These are phyloP conservation scores for Colletotrichum sp. DNA, from an alignment of 2,329 filamentous ascomycete species.

Conservation along the genomic window DNA sequence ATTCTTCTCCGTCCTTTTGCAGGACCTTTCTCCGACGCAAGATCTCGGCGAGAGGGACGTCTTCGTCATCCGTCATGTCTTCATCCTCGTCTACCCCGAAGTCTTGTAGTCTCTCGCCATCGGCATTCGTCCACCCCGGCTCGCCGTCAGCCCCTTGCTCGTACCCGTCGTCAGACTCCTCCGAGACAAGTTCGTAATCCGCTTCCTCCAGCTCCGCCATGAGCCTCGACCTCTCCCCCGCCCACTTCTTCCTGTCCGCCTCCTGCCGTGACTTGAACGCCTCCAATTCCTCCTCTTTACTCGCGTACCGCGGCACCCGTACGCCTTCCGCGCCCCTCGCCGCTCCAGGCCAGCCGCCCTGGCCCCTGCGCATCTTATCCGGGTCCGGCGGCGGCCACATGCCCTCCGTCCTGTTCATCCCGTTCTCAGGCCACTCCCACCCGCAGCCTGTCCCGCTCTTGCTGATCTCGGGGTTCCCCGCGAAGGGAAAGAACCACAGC, in stretches of 20 bases:
- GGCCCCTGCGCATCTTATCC: conserved; percentile 57
- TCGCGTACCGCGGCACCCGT: conserved; percentile 37
- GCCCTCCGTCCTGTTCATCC: conserved; percentile 68
- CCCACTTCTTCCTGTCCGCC: conserved; percentile 46
- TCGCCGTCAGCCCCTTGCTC: conserved; percentile 48
- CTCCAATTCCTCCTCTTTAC: conserved; percentile 49
- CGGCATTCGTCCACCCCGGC: conserved; percentile 73
- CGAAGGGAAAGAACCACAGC: conserved; percentile 73
- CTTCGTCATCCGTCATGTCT: conserved; percentile 48
- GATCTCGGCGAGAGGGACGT: conserved; percentile 74
- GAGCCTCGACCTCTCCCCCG: conserved; percentile 37
- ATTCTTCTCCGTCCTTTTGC: conserved; percentile 31
- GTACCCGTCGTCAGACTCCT: conserved; percentile 65
- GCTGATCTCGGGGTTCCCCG: conserved; percentile 51
- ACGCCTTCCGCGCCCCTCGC: conserved; percentile 36
- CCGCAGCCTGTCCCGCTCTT: conserved; percentile 45
- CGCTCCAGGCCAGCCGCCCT: conserved; percentile 39
- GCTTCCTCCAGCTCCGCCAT: conserved; percentile 57
- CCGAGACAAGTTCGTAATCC: conserved; percentile 50
- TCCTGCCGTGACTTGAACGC: conserved; percentile 57
- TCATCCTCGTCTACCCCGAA: conserved; percentile 84
- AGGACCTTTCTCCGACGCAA: conserved; percentile 58
- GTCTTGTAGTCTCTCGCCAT: conserved; percentile 76
- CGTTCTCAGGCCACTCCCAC: conserved; percentile 76
- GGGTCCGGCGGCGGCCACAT: conserved; percentile 71